Evolutionary conservation across 108 stramenopile genomes (phyloP).

Genomic region (Skeletonema potamos): DNA sequence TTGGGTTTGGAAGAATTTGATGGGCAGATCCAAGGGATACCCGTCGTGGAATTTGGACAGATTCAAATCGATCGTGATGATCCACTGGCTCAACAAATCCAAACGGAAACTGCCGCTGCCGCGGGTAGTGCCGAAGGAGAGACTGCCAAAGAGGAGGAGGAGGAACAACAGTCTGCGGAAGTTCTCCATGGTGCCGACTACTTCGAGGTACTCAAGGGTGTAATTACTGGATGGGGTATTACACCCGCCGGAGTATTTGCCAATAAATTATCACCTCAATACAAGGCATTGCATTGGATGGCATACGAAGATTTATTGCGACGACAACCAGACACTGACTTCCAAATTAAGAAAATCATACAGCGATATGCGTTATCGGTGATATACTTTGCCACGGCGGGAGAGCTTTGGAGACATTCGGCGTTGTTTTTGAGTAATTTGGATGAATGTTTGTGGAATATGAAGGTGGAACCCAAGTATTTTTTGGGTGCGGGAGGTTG

Average conservation of each 20-base stretch:
- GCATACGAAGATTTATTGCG: constrained; percentile 31
- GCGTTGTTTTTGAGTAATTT: constrained; percentile 23
- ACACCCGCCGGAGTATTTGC: constrained; percentile 10
- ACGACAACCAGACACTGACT: constrained; percentile 12
- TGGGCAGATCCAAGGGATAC: not conserved
- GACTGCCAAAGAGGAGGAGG: not conserved
- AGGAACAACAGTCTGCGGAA: not conserved
- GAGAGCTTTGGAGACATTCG: constrained; percentile 25
- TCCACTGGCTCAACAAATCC: not conserved
- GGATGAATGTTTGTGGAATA: constrained; percentile 47
- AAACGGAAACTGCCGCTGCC: not conserved
- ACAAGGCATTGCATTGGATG: constrained; percentile 37
- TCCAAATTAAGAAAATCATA: constrained; percentile 27
- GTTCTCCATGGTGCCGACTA: constrained; percentile 11
- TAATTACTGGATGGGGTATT: constrained; percentile 14
- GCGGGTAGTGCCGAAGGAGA: not conserved
- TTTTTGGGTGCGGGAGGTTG: constrained; percentile 38
- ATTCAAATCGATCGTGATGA: constrained; percentile 8
- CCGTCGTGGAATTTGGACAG: constrained; percentile 5
- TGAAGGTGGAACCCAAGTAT: constrained; percentile 6
- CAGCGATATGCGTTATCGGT: constrained; percentile 40
- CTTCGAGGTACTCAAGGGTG: constrained; percentile 14
- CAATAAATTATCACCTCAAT: constrained; percentile 29
- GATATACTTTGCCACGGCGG: constrained; percentile 40
- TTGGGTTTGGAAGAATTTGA: constrained; percentile 1